Evolutionary conservation across 225 moss, liverwort and hornwort species (phyloP).

Genomic region (Polytrichum formosum): DNA sequence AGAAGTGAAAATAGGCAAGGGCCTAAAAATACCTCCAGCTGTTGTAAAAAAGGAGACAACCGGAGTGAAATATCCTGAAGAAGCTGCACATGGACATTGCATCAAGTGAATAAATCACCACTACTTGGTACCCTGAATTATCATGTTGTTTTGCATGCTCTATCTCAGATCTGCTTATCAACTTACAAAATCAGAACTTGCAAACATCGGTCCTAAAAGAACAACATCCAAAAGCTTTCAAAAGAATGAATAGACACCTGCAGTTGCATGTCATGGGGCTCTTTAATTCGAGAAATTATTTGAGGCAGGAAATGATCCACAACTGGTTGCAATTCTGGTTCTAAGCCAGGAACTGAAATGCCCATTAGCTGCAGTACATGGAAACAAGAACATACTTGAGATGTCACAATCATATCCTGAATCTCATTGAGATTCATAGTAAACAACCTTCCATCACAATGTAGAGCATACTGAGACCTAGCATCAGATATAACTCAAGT

Average conservation of each 20-base stretch:
- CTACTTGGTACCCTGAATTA: neutral
- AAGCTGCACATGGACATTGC: slow-evolving; percentile 53
- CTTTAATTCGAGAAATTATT: slow-evolving; percentile 72
- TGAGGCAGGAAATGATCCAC: slow-evolving; percentile 88
- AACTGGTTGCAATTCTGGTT: slow-evolving; percentile 85
- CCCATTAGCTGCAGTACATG: slow-evolving; percentile 72
- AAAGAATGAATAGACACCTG: slow-evolving; percentile 43
- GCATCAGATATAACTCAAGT: too few species aligned
- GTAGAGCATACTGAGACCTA: too few species aligned
- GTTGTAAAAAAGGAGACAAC: slow-evolving; percentile 68
- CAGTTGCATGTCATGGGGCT: slow-evolving; percentile 81
- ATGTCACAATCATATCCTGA: neutral
- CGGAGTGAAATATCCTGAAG: slow-evolving; percentile 80
- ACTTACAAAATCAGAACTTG: neutral
- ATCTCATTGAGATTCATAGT: neutral
- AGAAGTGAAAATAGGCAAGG: too few species aligned
- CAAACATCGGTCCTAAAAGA: neutral
- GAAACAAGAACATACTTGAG: neutral
- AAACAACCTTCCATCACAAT: too few species aligned
- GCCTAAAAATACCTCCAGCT: slow-evolving; percentile 64
- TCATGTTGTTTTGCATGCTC: neutral
- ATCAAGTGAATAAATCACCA: neutral
- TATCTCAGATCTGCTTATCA: neutral
- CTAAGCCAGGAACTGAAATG: slow-evolving; percentile 86
- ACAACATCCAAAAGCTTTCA: neutral